phyloP scores from a whole-genome alignment of 2,329 filamentous ascomycete genomes.

The Cercospora brassicicola region DNA sequence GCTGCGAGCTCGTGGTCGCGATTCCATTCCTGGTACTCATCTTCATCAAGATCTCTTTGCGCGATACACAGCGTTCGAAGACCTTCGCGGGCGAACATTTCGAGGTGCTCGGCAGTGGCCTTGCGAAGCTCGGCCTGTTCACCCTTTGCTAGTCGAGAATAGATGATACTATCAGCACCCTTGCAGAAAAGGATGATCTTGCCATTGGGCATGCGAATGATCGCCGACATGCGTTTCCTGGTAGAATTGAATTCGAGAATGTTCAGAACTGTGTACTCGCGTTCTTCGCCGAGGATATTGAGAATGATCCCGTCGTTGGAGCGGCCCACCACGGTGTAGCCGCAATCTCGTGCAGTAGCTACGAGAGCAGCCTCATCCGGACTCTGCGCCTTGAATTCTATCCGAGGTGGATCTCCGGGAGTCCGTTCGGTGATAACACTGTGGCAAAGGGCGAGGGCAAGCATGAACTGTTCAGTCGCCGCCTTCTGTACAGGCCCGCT shows the following conservation, averaged over 20 bases:
- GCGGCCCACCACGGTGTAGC: conserved; percentile 85
- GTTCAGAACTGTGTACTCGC: conserved; percentile 83
- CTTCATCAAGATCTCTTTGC: conserved; percentile 73
- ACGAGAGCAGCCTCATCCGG: conserved; percentile 95
- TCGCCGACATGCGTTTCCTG: conserved; percentile 95
- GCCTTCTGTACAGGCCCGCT: conserved; percentile 73
- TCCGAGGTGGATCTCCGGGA: conserved; percentile 84
- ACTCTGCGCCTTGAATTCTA: conserved; percentile 95
- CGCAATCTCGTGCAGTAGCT: conserved; percentile 89
- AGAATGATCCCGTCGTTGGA: conserved; percentile 78
- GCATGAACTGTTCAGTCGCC: conserved; percentile 88
- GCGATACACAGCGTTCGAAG: conserved; percentile 93
- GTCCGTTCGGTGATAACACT: conserved; percentile 89
- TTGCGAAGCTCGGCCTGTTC: conserved; percentile 82
- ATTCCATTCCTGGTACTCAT: conserved; percentile 82
- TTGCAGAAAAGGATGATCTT: conserved; percentile 93
- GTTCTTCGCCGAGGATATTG: conserved; percentile 83
- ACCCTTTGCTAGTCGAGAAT: conserved; percentile 80
- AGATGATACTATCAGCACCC: conserved; percentile 95
- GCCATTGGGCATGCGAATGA: conserved; percentile 89
- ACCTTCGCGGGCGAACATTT: conserved; percentile 95
- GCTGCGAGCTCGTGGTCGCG: conserved; percentile 85
- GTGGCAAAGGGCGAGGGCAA: conserved; percentile 91
- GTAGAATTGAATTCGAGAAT: conserved; percentile 97
- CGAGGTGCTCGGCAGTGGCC: conserved; percentile 86